These are phyloP conservation scores for Aspergillus awamori DNA, from an alignment of 2,329 filamentous ascomycete species.

Conservation along the genomic window DNA sequence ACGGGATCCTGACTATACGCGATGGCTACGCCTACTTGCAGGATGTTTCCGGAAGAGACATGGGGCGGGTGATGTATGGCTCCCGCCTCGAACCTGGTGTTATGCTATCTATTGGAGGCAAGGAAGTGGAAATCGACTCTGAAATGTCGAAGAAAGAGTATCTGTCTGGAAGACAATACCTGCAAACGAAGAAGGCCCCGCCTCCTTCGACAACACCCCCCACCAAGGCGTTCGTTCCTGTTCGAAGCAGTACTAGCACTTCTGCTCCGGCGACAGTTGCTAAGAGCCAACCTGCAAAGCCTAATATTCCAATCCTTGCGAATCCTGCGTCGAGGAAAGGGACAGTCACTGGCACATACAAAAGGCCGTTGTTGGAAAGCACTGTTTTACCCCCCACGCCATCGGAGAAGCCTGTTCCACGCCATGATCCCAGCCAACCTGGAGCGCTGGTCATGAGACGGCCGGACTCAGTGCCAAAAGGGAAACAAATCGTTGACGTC, in stretches of 20 bases:
- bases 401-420: slow-evolving; percentile 58
- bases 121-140: slow-evolving; percentile 69
- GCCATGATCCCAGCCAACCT: slow-evolving; percentile 63
- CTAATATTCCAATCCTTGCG: slow-evolving; percentile 14
- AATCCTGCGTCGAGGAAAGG: slow-evolving; percentile 45
- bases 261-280: slow-evolving; percentile 12
- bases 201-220: slow-evolving; percentile 18
- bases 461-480: slow-evolving; percentile 57
- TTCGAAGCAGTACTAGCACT: slow-evolving; percentile 15
- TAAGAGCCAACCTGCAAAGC: slow-evolving; percentile 22
- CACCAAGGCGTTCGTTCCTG: slow-evolving; percentile 25
- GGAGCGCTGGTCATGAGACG: slow-evolving; percentile 70
- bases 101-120: slow-evolving; percentile 64
- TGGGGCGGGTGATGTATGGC: slow-evolving; percentile 61
- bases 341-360: slow-evolving; percentile 58
- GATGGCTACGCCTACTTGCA: slow-evolving; percentile 63
- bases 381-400: slow-evolving; percentile 52
- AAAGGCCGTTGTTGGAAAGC: slow-evolving; percentile 61
- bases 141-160: slow-evolving; percentile 64
- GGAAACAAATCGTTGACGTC: slow-evolving; percentile 70
- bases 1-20: slow-evolving; percentile 64
- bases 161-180: slow-evolving; percentile 40
- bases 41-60: slow-evolving; percentile 64
- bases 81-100: slow-evolving; percentile 63
- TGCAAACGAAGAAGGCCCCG: slow-evolving; percentile 30